Evolutionary conservation across 2,329 filamentous ascomycete species (phyloP), one percentile per base, ranked within the genome.

Genomic region (Xylaria sp.): DNA sequence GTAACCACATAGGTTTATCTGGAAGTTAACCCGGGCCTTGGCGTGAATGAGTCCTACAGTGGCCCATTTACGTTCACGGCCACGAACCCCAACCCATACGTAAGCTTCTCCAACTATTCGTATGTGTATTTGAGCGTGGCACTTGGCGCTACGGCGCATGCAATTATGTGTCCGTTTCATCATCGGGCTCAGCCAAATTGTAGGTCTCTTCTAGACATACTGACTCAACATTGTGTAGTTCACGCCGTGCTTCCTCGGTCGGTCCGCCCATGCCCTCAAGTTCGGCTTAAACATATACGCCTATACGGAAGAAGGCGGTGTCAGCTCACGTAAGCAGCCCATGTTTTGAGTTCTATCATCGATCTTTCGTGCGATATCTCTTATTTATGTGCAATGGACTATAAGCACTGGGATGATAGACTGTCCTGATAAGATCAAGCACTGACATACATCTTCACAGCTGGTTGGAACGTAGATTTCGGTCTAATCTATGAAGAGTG

Each of bases 381-480:
- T 56, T 39, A 4, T 44, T 60, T 25, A 15, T 28, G 10, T 13
- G 20, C 18, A 52, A 18, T 23, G 41, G 23, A 41, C 8, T 13
- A 10, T 25, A 13, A 15, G 15, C 8, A 1, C 20, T 18, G 20
- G 3, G 4, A 8, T 52, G 39, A 9, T 48, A 48, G 28, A 48
- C 6, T 12, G 20, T 28, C 2, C 10, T 46, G 34, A 56, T 15
- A 23, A 6, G 44, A n/a, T 9, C n/a, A 20, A 50, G 10, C 13
- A 13, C 50, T 71, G 15, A 71, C 15, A 6, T 41, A 12, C n/a
- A 23, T 65, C 23, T 46, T 4, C 23, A 10, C 23, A 72, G 70
- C 51, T n/a, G 67, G 70, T 12, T 72, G 67, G 67, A 63, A 67
- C n/a, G 56, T 72, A 5, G 67, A 72, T 58, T 70, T 72, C 13